These are phyloP conservation scores for Wickerhamiella kurtzmanii DNA, from an alignment of 805 yeast genomes.

Conservation along the genomic window DNA sequence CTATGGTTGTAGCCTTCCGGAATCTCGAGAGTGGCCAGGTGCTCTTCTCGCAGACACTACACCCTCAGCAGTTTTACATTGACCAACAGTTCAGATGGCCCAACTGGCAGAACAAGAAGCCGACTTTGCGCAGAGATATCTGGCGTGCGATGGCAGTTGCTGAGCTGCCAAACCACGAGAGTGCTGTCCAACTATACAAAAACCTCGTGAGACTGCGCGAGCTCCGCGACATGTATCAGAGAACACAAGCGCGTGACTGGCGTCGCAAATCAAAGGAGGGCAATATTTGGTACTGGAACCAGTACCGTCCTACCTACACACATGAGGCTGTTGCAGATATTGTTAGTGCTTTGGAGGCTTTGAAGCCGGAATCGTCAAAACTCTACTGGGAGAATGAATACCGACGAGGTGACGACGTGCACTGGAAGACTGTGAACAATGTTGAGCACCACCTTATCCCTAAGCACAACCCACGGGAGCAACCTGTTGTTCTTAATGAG, in stretches of 20 bases:
- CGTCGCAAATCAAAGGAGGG: conserved; percentile 65
- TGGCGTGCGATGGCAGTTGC: conserved; percentile 90
- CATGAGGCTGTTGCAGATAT: conserved; percentile 89
- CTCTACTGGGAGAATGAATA: conserved; percentile 76
- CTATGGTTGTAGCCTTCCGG: conserved; percentile 71
- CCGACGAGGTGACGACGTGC: conserved; percentile 68
- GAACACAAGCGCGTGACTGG: conserved; percentile 46
- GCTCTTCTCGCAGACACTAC: conserved; percentile 72
- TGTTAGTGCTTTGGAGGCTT: conserved; percentile 51
- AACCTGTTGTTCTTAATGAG: conserved; percentile 50
- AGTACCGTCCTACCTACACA: conserved; percentile 77
- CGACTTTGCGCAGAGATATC: conserved; percentile 66
- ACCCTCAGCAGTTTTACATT: conserved; percentile 35
- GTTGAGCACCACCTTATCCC: conserved; percentile 49
- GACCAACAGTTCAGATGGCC: conserved; percentile 64
- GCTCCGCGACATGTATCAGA: conserved; percentile 51
- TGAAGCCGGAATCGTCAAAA: conserved; percentile 30
- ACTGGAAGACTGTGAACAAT: conserved; percentile 46
- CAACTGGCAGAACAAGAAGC: conserved; percentile 79
- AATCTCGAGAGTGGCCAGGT: conserved; percentile 86
- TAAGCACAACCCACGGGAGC: conserved; percentile 47
- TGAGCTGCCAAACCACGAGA: conserved; percentile 26
- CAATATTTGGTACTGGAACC: conserved; percentile 74
- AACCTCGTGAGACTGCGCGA: conserved; percentile 61
- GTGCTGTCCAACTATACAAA: conserved; percentile 59